phyloP scores from a whole-genome alignment of 202 grass and related monocot genomes.

The Saccharum hybrid region DNA sequence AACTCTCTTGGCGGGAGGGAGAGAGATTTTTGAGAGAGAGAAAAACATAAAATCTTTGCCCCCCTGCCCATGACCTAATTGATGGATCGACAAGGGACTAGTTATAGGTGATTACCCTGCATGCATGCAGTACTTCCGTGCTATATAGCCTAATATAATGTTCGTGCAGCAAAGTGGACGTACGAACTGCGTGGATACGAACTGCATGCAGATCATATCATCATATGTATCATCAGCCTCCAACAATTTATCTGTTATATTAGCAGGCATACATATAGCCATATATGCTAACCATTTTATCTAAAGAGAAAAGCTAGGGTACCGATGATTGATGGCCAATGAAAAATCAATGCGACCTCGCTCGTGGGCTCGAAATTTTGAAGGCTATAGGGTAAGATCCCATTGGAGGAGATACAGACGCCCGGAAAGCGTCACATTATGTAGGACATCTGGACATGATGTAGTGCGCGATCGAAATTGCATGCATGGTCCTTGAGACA shows the following conservation, averaged over 20 bases:
- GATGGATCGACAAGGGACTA: too few species aligned
- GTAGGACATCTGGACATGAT: slow-evolving; percentile 23
- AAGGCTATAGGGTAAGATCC: slow-evolving; percentile 25
- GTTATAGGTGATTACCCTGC: background rate
- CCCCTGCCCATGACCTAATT: background rate
- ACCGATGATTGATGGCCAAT: background rate
- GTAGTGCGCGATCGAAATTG: background rate
- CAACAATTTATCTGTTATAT: background rate
- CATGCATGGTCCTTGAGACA: slow-evolving; percentile 46
- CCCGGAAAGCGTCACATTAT: slow-evolving; percentile 38
- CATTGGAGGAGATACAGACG: slow-evolving; percentile 14
- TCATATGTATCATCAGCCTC: background rate
- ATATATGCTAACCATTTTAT: background rate
- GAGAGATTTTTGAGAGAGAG: too few species aligned
- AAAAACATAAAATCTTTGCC: background rate
- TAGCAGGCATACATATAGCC: background rate
- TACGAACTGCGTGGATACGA: background rate
- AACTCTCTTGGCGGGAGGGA: background rate
- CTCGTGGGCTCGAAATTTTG: background rate
- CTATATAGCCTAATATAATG: too few species aligned
- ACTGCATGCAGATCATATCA: background rate
- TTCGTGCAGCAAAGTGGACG: background rate
- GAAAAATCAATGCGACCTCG: background rate
- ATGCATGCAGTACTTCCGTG: background rate
- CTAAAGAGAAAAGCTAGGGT: background rate